phyloP scores from a whole-genome alignment of 2,329 filamentous ascomycete genomes.

The Trichoderma oligosporum region DNA sequence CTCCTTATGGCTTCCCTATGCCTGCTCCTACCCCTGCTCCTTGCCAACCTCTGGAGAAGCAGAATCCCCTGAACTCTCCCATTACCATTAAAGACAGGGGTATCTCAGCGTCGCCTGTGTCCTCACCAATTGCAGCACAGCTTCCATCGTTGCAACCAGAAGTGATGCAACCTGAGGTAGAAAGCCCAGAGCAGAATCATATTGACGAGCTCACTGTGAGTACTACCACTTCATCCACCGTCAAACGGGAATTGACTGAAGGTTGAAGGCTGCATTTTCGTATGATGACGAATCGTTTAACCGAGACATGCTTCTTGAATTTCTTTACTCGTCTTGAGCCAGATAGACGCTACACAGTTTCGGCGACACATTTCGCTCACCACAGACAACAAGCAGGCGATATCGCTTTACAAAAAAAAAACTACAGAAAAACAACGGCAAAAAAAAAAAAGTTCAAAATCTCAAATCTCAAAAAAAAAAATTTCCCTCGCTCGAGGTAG shows the following conservation, averaged over 20 bases:
- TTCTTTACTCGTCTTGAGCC: neutral
- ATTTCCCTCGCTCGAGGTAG: neutral
- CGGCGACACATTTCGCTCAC: neutral
- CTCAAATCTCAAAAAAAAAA: neutral
- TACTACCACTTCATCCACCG: neutral
- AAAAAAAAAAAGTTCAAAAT: neutral
- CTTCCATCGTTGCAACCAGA: neutral
- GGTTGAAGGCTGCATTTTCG: neutral
- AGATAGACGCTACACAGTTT: neutral
- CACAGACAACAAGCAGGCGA: neutral
- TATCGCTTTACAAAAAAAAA: neutral
- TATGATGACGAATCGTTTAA: neutral
- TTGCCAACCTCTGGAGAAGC: neutral
- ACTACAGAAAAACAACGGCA: neutral
- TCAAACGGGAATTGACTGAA: neutral
- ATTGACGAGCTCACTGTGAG: constrained; percentile 3
- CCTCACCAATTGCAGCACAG: neutral
- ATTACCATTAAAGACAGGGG: neutral
- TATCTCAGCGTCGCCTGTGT: neutral
- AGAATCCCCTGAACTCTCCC: neutral
- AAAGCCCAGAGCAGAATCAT: neutral
- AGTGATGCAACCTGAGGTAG: neutral
- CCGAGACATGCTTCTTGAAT: neutral
- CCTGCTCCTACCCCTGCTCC: neutral
- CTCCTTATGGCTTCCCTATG: neutral